phyloP scores from a whole-genome alignment of 2,329 filamentous ascomycete species.

The Phialocephala subalpina region DNA sequence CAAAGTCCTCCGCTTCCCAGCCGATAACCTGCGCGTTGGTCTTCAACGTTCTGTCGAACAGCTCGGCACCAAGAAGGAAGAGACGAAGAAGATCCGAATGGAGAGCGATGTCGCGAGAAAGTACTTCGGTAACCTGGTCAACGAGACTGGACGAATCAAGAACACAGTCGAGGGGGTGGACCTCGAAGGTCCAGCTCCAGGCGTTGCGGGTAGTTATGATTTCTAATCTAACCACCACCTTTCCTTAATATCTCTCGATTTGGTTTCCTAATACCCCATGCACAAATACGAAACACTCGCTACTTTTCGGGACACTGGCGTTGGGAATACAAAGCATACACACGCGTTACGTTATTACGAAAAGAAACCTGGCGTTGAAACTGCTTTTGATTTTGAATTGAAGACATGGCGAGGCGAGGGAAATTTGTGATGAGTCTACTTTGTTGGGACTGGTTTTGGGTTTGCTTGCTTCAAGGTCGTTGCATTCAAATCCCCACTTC shows the following conservation, averaged over 20 bases:
- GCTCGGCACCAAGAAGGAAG: constrained; percentile 78
- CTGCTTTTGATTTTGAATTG: neutral
- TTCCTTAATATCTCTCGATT: neutral
- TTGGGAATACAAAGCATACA: neutral
- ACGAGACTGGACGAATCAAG: constrained; percentile 64
- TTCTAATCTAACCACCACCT: constrained; percentile 26
- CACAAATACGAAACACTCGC: constrained; percentile 4
- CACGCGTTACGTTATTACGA: constrained; percentile 1
- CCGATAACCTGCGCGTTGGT: constrained; percentile 83
- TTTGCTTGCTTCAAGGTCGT: constrained; percentile 7
- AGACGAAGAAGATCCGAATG: constrained; percentile 80
- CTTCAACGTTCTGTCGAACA: constrained; percentile 88
- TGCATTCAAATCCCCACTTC: constrained; percentile 22
- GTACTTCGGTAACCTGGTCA: constrained; percentile 88
- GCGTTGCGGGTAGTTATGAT: constrained; percentile 44
- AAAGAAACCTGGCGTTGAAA: constrained; percentile 3
- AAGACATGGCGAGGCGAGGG: neutral
- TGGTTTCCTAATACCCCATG: constrained; percentile 5
- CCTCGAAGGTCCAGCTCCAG: constrained; percentile 45
- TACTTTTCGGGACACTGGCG: neutral
- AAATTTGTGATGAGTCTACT: neutral
- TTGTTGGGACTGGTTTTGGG: constrained; percentile 10
- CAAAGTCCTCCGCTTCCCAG: constrained; percentile 86
- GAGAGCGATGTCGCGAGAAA: constrained; percentile 89
- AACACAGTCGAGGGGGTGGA: constrained; percentile 44